Base-by-base conservation (phyloP, 495 filamentous ascomycete species). In the Neurospora sp. region DNA sequence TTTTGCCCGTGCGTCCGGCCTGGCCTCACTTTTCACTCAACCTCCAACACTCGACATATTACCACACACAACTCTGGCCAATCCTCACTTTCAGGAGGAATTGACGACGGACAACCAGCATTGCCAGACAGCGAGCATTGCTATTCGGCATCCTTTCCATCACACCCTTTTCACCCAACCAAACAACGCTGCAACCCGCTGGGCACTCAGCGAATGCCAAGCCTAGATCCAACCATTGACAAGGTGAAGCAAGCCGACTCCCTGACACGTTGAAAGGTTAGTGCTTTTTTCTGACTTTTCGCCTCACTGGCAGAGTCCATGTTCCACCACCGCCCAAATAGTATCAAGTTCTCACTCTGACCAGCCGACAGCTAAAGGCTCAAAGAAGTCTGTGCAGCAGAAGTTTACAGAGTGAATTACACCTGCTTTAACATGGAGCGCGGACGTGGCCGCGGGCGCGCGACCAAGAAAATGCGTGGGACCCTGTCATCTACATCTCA, bases 231-330 rank as follows among this genome's bases (percentile, higher is more conserved):
- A 66, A 66, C 48, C 66, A 38, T 46, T 41, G 73, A 66, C 74
- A 73, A 72, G 68, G 72, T 69, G 59, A 44, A 73, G 48, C 71
- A 59, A 69, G 40, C 74, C 74, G 71, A 42, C 59, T 39, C 79
- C 79, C 76, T 80, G 78, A 80, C 79, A 80, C 79, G 79, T 76
- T 78, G 74, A 73, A 74, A 74, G 73, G 71, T 78, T 80, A 78
- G 77, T 80, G 79, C 73, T 40, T 73, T 74, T 70, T 73, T 74
- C 77, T 79, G 27, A 35, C 53, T 80, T 79, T 78, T 79, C 79
- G 79, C 79, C 76, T 76, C 78, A 79, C 69, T 69, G 70, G 22
- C 73, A 70, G 53, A 61, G 53, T 35, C 53, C 1, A 66, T 37
- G 53, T 66, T 66, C 27, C 53, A 41, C 61, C 39, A 31, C 71